Base-by-base conservation (phyloP, 805 yeast genomes). In the Metschnikowia similis region DNA sequence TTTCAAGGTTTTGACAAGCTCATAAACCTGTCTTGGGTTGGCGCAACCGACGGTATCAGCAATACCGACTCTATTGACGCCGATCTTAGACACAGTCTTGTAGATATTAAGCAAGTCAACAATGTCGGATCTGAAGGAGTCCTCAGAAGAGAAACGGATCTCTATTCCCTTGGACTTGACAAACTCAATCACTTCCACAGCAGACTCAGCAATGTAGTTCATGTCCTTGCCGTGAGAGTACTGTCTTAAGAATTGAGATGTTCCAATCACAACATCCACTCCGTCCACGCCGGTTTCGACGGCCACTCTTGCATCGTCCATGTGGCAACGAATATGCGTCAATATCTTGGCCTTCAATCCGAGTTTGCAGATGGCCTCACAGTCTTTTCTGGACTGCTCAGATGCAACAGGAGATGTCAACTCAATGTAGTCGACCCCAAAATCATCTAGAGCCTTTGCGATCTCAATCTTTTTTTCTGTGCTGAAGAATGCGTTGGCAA, bases 31-130 rank as follows among this genome's bases (percentile, higher is more conserved):
- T 72, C 84, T 75, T 56, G 83, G 83, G 66, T 80, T 79, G 48
- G 84, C 84, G 63, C 84, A 79, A 50, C 84, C 84, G 51, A 80
- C 83, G 41, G 84, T 80, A 66, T 80, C 84, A 45, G 84, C 83
- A 64, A 80, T 79, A 66, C 84, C 84, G 46, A 80, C 81, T 71
- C 84, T 73, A 66, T 80, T 75, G 34, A 80, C 84, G 49, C 84
- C 84, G 47, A 80, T 77, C 64, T 80, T 80, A 65, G 78, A 82
- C 48, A 80, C 83, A n/a, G 83, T 77, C 61, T 78, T 75, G 67
- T 80, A 80, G 49, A 80, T 80, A 61, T 80, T 79, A 50, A 80
- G 71, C 62, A 80, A 74, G 62, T 80, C 84, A 36, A 80, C 84
- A 52, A 80, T 76, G 62, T 80, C 84, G 17, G 81, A 75, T 71